Percentiles rank a stretch among this genome's conserved stretches.
Evolutionary conservation across 179 eudicot species (phyloP).

Genomic region (Beta macrorhiza): DNA sequence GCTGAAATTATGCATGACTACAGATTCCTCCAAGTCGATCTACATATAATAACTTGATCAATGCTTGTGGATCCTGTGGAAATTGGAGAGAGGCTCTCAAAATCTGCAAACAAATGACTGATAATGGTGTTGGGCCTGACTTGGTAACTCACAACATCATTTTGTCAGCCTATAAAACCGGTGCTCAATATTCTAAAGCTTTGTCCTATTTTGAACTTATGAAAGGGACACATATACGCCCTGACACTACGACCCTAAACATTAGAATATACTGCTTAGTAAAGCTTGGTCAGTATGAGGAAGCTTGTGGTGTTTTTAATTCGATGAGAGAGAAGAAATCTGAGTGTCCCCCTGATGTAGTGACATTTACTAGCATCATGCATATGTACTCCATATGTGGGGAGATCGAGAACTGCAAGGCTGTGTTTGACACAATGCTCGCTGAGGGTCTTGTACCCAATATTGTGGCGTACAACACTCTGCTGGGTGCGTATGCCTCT

Average conservation of each 20-base stretch:
- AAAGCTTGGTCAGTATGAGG: slow-evolving; percentile 61
- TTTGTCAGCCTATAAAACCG: slow-evolving; percentile 85
- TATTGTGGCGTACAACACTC: slow-evolving; percentile 77
- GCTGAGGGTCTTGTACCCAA: slow-evolving; percentile 80
- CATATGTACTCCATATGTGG: slow-evolving; percentile 87
- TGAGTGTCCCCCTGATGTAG: slow-evolving; percentile 71
- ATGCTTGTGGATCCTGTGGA: slow-evolving; percentile 98
- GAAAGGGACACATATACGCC: slow-evolving; percentile 80
- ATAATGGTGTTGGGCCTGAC: slow-evolving; percentile 97
- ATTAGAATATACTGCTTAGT: slow-evolving; percentile 76
- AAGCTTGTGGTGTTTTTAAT: slow-evolving; percentile 69
- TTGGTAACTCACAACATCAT: slow-evolving; percentile 91
- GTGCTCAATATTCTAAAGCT: slow-evolving; percentile 79
- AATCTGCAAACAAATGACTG: slow-evolving; percentile 91
- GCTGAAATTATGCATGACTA: slow-evolving; percentile 22
- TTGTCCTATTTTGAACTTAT: slow-evolving; percentile 90
- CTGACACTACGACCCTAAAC: slow-evolving; percentile 80
- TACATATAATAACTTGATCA: slow-evolving; percentile 88
- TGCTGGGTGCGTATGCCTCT: slow-evolving; percentile 85
- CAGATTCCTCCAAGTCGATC: slow-evolving; percentile 94
- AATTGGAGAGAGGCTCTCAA: slow-evolving; percentile 95
- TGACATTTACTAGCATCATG: slow-evolving; percentile 88
- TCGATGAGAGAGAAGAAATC: slow-evolving; percentile 83
- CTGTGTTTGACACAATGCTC: slow-evolving; percentile 72
- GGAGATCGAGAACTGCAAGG: slow-evolving; percentile 74